Percentiles rank a stretch among this genome's conserved stretches.
Conservation (phyloP, 352 stramenopile genomes). For the Plasmopara muralis region DNA sequence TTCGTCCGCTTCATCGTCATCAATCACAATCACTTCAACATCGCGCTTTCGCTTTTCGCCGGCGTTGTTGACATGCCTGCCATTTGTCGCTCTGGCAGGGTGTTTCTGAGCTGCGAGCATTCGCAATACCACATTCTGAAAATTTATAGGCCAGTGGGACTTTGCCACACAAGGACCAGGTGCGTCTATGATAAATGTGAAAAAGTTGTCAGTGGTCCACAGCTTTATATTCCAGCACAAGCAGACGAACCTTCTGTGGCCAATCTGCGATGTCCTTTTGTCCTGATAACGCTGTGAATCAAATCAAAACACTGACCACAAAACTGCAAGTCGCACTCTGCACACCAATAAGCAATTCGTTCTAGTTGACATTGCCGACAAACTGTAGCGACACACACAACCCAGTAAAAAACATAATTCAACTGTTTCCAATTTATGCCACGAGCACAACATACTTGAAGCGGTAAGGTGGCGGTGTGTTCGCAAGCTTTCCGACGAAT, state of each 20-base stretch:
- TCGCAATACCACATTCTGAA: conserved; percentile 35
- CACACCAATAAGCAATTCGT: conserved; percentile 40
- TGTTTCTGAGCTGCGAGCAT: conserved; percentile 20
- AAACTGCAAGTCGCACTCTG: conserved; percentile 59
- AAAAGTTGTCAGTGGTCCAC: background rate
- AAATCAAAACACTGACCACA: conserved; percentile 40
- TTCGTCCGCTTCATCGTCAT: conserved; percentile 23
- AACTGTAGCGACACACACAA: conserved; percentile 23
- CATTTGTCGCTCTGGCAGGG: background rate
- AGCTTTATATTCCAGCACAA: background rate
- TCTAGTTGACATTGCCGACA: conserved; percentile 58
- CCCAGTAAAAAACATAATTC: background rate
- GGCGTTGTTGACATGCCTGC: background rate
- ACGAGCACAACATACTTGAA: conserved; percentile 23
- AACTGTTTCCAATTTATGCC: background rate
- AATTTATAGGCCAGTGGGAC: conserved; percentile 39
- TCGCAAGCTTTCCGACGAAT: conserved; percentile 10
- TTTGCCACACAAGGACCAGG: conserved; percentile 33
- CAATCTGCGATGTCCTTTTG: conserved; percentile 31
- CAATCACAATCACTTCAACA: conserved; percentile 58
- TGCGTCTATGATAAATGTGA: conserved; percentile 23
- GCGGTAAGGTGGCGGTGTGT: conserved; percentile 19
- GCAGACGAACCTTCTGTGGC: conserved; percentile 31
- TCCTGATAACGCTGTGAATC: conserved; percentile 38
- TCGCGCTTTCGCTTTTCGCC: conserved; percentile 45